Conservation (phyloP, 176 grass and related monocot species). For the Triticum dicoccoides region DNA sequence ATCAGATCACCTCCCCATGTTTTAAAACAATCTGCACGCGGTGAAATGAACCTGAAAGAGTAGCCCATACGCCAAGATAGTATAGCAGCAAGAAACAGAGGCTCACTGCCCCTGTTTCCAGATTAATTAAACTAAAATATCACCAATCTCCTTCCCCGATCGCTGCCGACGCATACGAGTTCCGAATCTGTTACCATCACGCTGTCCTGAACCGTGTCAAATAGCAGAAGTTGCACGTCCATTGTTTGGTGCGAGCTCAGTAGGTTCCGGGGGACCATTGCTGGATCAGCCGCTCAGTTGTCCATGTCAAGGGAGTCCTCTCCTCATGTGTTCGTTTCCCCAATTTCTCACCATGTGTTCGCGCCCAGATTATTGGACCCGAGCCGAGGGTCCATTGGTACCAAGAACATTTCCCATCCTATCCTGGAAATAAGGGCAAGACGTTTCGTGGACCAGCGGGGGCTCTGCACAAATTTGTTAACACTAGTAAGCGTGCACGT, state of each 20-base stretch:
- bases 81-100: neutral
- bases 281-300: neutral
- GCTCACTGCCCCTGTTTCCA: neutral
- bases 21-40: neutral
- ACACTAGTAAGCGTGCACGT: neutral
- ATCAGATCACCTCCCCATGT: neutral
- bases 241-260: neutral
- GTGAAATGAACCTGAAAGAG: slow-evolving; percentile 8
- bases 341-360: slow-evolving; percentile 10
- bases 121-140: neutral
- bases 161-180: neutral
- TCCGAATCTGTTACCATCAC: neutral
- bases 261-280: slow-evolving; percentile 9
- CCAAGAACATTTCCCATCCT: neutral
- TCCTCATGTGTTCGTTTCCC: neutral
- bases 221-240: neutral
- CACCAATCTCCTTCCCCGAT: neutral
- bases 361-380: slow-evolving; percentile 7
- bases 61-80: neutral
- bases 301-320: neutral
- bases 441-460: slow-evolving; percentile 29
- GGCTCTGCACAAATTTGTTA: slow-evolving; percentile 8
- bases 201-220: neutral
- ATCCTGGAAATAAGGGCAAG: slow-evolving; percentile 37
- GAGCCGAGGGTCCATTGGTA: neutral